Evolutionary conservation across 1,284 basidiomycete genomes (phyloP), one percentile per base, ranked within the genome.

Genomic region (Ustilago hordei): DNA sequence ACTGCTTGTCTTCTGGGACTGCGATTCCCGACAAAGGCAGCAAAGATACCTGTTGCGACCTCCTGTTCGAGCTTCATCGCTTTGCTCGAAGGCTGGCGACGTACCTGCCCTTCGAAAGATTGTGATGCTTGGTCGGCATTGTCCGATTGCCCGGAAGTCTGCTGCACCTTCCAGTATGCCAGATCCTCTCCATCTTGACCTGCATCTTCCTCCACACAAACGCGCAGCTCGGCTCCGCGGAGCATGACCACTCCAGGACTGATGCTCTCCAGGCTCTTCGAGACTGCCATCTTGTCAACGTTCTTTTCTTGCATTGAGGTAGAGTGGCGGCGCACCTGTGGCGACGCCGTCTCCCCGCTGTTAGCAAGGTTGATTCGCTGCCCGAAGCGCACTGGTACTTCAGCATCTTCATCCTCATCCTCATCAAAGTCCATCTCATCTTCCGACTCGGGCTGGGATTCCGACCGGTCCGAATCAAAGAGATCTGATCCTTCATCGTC

Each of bases 21-120:
- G 36, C 69, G 64, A n/a, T 76, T 76, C 59, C 74, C 74, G 2
- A 76, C 74, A 28, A 76, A 76, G 5, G 58, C 64, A 28, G 74
- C 74, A 58, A 76, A 76, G 19, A 69, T 70, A n/a, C 74, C 69
- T 15, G 54, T 60, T 3, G 69, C 54, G 2, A 76, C 74, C 48
- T 76, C 74, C 36, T 63, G 41, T 38, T 76, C 74, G 2, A 76
- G 65, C 60, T 58, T 64, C 69, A 76, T 71, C 7, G 74, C 74
- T 23, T 32, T 58, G 52, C 55, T 76, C 3, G 71, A 69, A 3
- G 55, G 65, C 45, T 69, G 71, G 6, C 61, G 62, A 28, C 63
- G 71, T 8, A 69, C 28, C 15, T 62, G 66, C 4, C 54, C 53
- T 36, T 50, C 43, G 7, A 45, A 7, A 19, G 43, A 8, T 15